phyloP scores from a whole-genome alignment of 2,329 filamentous ascomycete species.

The Ophiostoma sp. region DNA sequence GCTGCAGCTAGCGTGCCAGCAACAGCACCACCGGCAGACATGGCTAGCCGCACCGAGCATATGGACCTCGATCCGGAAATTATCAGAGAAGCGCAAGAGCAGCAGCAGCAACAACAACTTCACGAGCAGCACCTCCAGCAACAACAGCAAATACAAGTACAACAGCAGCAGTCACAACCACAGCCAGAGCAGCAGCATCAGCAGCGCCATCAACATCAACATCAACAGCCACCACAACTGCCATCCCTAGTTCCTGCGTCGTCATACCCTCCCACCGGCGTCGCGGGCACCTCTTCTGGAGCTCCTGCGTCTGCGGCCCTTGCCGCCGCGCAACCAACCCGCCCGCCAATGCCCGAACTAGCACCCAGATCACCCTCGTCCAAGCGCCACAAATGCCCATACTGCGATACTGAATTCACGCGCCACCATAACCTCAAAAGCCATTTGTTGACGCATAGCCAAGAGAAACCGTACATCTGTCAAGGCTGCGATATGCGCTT shows the following conservation, averaged over 20 bases:
- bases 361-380: conserved; percentile 63
- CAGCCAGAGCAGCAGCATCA: background rate
- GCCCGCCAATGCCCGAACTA: conserved; percentile 34
- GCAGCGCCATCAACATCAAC: background rate
- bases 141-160: background rate
- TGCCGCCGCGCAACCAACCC: background rate
- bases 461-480: conserved; percentile 97
- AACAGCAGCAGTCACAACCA: conserved; percentile 11
- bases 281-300: no score
- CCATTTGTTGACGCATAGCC: conserved; percentile 92
- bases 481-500: conserved; percentile 91
- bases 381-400: conserved; percentile 95
- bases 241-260: background rate
- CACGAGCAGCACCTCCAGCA: conserved; percentile 12
- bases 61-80: background rate
- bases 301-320: no score
- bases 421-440: conserved; percentile 97
- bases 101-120: conserved; percentile 11
- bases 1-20: conserved; percentile 32
- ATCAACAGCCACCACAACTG: background rate
- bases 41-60: conserved; percentile 10
- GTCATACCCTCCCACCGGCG: background rate
- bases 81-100: conserved; percentile 8
- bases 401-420: conserved; percentile 94
- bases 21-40: background rate